Percentiles rank a stretch among this genome's conserved stretches.
Evolutionary conservation across 2,329 filamentous ascomycete species (phyloP).

Genomic region (Penicillium sp.): DNA sequence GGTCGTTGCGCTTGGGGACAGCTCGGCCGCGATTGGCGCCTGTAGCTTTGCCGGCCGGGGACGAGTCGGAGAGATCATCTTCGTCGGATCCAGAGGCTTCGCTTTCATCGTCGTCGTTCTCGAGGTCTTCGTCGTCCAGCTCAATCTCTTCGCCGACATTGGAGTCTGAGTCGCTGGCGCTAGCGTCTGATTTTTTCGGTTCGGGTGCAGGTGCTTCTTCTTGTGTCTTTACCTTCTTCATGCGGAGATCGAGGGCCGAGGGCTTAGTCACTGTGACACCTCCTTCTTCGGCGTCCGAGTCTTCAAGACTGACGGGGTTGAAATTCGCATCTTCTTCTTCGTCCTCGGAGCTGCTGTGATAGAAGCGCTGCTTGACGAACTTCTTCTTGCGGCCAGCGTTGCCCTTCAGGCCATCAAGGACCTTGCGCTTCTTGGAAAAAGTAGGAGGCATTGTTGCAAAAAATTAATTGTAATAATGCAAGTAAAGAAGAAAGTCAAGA

Average conservation of each 20-base stretch:
- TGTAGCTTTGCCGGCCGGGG: slow-evolving; percentile 41
- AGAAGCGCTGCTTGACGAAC: slow-evolving; percentile 61
- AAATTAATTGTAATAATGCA: slow-evolving; percentile 11
- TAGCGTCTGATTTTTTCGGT: slow-evolving; percentile 18
- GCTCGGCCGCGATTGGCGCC: slow-evolving; percentile 38
- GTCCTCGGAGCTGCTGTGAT: slow-evolving; percentile 63
- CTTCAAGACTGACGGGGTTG: slow-evolving; percentile 50
- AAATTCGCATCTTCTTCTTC: slow-evolving; percentile 52
- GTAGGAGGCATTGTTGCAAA: slow-evolving; percentile 40
- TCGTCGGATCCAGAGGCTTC: slow-evolving; percentile 43
- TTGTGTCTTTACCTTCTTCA: slow-evolving; percentile 21
- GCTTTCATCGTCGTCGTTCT: slow-evolving; percentile 36
- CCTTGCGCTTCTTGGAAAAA: slow-evolving; percentile 54
- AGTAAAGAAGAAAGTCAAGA: slow-evolving; percentile 3
- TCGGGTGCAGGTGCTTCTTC: slow-evolving; percentile 10
- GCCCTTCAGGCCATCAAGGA: slow-evolving; percentile 57
- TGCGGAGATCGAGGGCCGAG: slow-evolving; percentile 1
- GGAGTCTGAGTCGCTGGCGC: slow-evolving; percentile 25
- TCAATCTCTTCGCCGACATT: slow-evolving; percentile 31
- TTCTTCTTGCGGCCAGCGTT: slow-evolving; percentile 53
- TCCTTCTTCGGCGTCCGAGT: slow-evolving; percentile 42
- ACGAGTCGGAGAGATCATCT: slow-evolving; percentile 36
- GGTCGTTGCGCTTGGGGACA: slow-evolving; percentile 78
- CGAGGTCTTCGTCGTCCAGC: slow-evolving; percentile 27
- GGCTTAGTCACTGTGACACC: slow-evolving; percentile 18